Evolutionary conservation across 345 rosid genomes (phyloP), one percentile per base, ranked within the genome.

Genomic region (Lepidium sativum): DNA sequence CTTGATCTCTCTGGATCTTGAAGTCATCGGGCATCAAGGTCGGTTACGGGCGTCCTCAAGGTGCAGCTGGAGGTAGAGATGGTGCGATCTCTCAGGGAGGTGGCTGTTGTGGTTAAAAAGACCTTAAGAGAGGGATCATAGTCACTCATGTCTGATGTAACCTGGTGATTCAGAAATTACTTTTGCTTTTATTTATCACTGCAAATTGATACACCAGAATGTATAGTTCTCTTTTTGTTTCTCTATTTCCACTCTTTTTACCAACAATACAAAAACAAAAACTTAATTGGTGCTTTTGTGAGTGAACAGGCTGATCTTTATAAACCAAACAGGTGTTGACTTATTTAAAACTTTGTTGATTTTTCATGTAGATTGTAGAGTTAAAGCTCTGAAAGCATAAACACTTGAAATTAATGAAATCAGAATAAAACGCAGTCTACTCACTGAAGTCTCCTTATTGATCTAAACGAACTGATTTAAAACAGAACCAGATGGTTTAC

Each of bases 1-100:
- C 33, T 37, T 40, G 2, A 39, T 53, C 42, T 70, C 47, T 56
- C 8, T 65, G 54, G 39, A 45, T 29, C 21, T 63, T 78, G 86
- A 84, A 94, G 89, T 86, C 94, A 4, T 89, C 91, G 0, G 99
- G 97, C 25, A 92, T 89, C 70, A 92, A 92, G 86, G 75, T 87
- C 1, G 97, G 97, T 2, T 86, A 89, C 33, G 96, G 92, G 7
- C 87, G 91, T 27, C 72, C 82, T 6, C 96, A 86, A 75, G 95
- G 95, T 53, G 69, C 81, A 69, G 61, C 92, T 1, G 86, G 85
- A 35, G 71, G 85, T 17, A 84, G 97, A 73, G 95, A 88, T 52
- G 95, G 98, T 67, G 57, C 91, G 1, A 77, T 86, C 54, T 35
- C 89, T 3, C 95, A 92, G 76, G 79, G 79, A 31, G 79, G 91